Evolutionary conservation across 495 filamentous ascomycete genomes (phyloP).

Genomic region (Aspergillus cristatus): DNA sequence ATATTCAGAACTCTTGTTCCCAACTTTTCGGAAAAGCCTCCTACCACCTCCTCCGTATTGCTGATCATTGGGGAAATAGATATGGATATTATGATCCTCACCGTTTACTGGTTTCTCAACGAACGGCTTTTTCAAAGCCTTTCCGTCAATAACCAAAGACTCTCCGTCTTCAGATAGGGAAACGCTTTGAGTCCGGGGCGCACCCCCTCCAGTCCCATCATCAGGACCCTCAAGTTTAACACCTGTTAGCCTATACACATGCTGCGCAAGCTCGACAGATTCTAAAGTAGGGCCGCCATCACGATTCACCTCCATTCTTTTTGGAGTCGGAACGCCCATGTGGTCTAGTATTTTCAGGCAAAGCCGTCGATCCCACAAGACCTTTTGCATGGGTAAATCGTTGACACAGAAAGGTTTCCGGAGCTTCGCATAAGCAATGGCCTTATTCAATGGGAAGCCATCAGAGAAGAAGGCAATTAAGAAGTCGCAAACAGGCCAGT

Average conservation of each 20-base stretch:
- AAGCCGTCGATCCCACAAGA: constrained; percentile 90
- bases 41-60: constrained; percentile 74
- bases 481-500: constrained; percentile 70
- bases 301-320: constrained; percentile 83
- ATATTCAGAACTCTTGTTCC: constrained; percentile 95
- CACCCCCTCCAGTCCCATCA: constrained; percentile 61
- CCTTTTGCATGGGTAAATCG: constrained; percentile 95
- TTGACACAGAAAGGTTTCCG: constrained; percentile 96
- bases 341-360: constrained; percentile 81
- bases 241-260: constrained; percentile 70
- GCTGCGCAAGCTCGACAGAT: constrained; percentile 64
- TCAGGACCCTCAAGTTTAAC: constrained; percentile 66
- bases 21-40: constrained; percentile 90
- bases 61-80: constrained; percentile 81
- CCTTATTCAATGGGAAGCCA: constrained; percentile 94
- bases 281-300: constrained; percentile 81
- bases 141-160: constrained; percentile 77
- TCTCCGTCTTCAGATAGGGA: constrained; percentile 78
- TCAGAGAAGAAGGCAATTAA: constrained; percentile 97
- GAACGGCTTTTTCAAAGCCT: constrained; percentile 78
- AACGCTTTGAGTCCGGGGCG: constrained; percentile 51
- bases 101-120: constrained; percentile 98
- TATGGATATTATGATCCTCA: constrained; percentile 97
- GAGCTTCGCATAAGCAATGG: constrained; percentile 83
- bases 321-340: constrained; percentile 80